Base-by-base conservation (phyloP, 441 rosid genomes). In the Melastoma candidum region DNA sequence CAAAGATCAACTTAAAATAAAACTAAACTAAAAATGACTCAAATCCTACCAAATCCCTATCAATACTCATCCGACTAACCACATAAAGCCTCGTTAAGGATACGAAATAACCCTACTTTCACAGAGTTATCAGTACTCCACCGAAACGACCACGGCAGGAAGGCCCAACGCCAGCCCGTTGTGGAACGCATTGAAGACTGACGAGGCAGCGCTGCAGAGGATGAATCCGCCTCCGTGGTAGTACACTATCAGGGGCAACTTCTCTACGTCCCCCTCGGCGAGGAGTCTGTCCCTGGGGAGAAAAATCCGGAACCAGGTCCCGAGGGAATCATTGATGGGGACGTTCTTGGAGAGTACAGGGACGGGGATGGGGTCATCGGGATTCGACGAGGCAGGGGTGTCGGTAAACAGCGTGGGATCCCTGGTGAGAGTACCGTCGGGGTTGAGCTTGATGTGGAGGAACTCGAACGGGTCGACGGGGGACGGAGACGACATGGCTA, bases 331-430 rank as follows among this genome's bases (percentile, higher is more conserved):
- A 25, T 52, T 52, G 55, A 52, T 14, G 6, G 45, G 55, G 26
- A 52, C 24, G 55, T 52, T 44, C 55, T 32, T 52, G 55, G 55
- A 52, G 44, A 36, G 55, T 17, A 32, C 55, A 12, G 55, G 55
- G 36, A 29, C 7, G 46, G 2, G 0, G 26, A 1, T 8, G 9
- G 26, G n/a, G 22, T 14, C 1, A 17, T 17, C 22, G 22, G 46
- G 24, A 17, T 52, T 26, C 3, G 55, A 43, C 6, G 24, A 8
- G 55, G 55, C 54, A 7, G 55, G 9, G 55, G 26, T 26, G 55
- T 26, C 45, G 2, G 46, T n/a, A 3, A 29, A 29, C 44, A 26
- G 0, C 25, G 14, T 13, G 55, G 7, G 2, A 1, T 26, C 43
- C 7, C 55, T 41, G 12, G 32, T 14, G 43, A 52, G 55, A 24